Base-by-base conservation (phyloP, 2,329 filamentous ascomycete species). In the Xylaria multiplex region DNA sequence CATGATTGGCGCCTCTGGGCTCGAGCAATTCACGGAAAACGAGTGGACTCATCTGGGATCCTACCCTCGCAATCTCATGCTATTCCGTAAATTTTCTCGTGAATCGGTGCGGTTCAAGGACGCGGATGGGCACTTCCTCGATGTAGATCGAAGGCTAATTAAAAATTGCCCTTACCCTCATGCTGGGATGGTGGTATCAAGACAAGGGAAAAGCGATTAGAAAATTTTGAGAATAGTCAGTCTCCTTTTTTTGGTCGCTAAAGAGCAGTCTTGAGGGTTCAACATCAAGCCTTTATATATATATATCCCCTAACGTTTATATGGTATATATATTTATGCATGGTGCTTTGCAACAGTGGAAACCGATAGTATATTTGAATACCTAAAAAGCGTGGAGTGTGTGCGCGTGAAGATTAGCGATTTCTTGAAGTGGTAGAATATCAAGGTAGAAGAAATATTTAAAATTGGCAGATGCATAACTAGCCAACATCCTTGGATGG, bases 1-100 rank as follows among this genome's bases (percentile, higher is more conserved):
- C 27, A 14, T 49, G 6, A 30, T 76, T 30, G 74, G 74, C 24
- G 46, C 42, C 37, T 72, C 75, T 6, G 75, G 75, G 7, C 72
- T 77, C 24, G 52, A 71, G 65, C 65, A 69, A 43, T 73, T 74
- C 45, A 70, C 69, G 22, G 64, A 65, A 48, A 35, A 35, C 8
- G 67, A 70, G 35, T 62, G 46, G 57, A 3, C 6, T 3, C n/a
- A 42, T 22, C 13, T 68, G 13, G 14, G 6, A 7, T 6, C 9
- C 5, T 14, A 1, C 2, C 2, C 1, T 14, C 30, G 24, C 16
- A 11, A 19, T 1, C 1, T 0, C 2, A 45, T 66, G 49, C 45
- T 42, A 6, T 69, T 70, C 60, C 68, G 68, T 22, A 58, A 35
- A 6, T 66, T 60, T 54, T 56, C 66, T 2, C 3, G 1, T 1